Evolutionary conservation across 768 basidiomycete genomes (phyloP), one percentile per base, ranked within the genome.

Genomic region (Tricholoma sp.): DNA sequence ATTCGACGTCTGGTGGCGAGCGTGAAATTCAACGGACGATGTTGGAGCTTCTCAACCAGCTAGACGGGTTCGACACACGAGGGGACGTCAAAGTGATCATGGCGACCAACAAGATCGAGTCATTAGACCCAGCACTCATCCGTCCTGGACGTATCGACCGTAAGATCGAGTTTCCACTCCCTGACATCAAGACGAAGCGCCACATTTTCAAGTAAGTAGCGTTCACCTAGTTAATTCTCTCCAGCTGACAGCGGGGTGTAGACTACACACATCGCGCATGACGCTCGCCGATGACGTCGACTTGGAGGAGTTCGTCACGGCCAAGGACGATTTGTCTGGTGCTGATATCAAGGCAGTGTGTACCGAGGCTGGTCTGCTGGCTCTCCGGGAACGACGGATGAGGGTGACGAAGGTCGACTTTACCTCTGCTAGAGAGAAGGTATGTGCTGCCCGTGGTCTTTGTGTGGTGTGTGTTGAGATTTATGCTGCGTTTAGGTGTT

Each of bases 11-110:
- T 2, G 96, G 97, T 32, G 97, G 97, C 60, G 96, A 99, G 74
- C 91, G 96, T 61, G 97, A 99, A 76, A 98, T 99, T 63, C 97
- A 99, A 70, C 85, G 97, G 57, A 99, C 97, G 13, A 98, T 99
- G 97, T 80, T 98, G 74, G 97, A 99, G 70, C 80, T 99, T 50
- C 83, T 99, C 52, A 99, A 99, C 69, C 97, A 99, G 72, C 80
- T 99, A 39, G 97, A 99, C 65, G 97, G 97, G n/a, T 98, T 99
- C 71, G 97, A 99, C 68, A 94, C 94, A 5, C 86, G 95, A 55
- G 96, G 96, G n/a, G 97, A 98, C 68, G 95, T 99, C 57, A 99
- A 98, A 74, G 96, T 99, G 62, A 98, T 99, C 70, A 98, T 98
- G 97, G 97, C 97, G 11, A 99, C 97, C 5, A 99, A 99, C 76